Evolutionary conservation across 768 basidiomycete genomes (phyloP), one percentile per base, ranked within the genome.

Genomic region (Leccinum disarticulatum): DNA sequence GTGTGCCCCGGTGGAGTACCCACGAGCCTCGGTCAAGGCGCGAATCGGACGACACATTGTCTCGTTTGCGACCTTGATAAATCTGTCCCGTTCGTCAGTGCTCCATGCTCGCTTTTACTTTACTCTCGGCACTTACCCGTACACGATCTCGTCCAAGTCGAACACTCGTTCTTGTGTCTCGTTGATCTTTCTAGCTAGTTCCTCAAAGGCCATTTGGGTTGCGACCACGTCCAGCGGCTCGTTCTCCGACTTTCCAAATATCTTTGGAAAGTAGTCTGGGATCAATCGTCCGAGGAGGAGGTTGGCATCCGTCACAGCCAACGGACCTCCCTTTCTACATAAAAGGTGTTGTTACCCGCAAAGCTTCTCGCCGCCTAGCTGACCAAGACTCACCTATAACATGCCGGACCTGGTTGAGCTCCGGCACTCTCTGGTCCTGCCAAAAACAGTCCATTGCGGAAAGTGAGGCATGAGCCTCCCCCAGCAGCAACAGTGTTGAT

Each of bases 401-500:
- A 96, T 1, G 86, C 88, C 3, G 96, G 96, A 2, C 96, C 95
- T 4, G 96, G 96, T 63, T 97, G 85, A 1, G 95, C 94, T 19
- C 93, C 93, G 4, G 95, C 95, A 58, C 92, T 95, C 67, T 95
- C 88, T 0, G 96, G 96, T 0, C 96, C 96, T 17, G 92, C 89
- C 17, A 86, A 77, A 78, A 97, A 97, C 22, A 98, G 80, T 1
- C 95, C 95, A 65, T 96, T 95, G 27, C 87, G 82, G 80, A 91
- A 98, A 3, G 85, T 88, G 52, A 98, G 77, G 65, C 95, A 89
- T 1, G 91, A 93, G 0, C 95, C 96, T 48, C 95, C 95, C 3
- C 96, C 95, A 1, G 96, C 95, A 7, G 95, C 95, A 52, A 97
- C 94, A 6, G 93, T 94, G 71, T 96, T 96, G 73, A 98, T 95